These are phyloP conservation scores for Candida neerlandica DNA, from an alignment of 1,139 yeast genomes.

Conservation along the genomic window DNA sequence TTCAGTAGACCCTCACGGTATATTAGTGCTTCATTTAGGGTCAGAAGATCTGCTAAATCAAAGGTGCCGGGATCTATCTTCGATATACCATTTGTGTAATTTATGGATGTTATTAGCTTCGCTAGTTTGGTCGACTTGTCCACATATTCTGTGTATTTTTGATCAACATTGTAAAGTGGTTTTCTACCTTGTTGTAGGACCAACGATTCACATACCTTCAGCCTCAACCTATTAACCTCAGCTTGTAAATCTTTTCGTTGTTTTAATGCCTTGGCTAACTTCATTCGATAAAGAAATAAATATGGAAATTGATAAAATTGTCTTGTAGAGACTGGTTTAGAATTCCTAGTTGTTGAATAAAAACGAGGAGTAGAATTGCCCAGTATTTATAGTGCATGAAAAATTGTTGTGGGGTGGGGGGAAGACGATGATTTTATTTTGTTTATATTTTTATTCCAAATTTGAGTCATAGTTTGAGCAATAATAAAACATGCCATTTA, in stretches of 20 bases:
- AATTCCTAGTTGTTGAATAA: no score
- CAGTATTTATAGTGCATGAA: no score
- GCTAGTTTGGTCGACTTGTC: neutral
- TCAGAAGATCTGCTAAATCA: neutral
- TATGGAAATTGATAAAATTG: no score
- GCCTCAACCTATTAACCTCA: neutral
- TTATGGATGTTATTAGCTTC: neutral
- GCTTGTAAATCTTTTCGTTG: constrained; percentile 1
- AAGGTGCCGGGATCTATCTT: neutral
- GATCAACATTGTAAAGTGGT: constrained; percentile 2
- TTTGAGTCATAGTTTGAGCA: neutral
- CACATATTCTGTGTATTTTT: constrained; percentile 1
- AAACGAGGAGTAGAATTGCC: no score
- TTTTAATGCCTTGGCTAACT: constrained; percentile 7
- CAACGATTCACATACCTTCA: neutral
- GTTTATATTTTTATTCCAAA: neutral
- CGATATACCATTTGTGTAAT: constrained; percentile 1
- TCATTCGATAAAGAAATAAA: neutral
- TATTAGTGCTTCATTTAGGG: neutral
- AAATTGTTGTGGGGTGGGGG: no score
- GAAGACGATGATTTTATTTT: no score
- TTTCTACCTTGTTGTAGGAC: constrained; percentile 5
- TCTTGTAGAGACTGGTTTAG: no score
- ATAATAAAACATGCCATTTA: neutral
- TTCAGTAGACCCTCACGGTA: neutral